These are phyloP conservation scores for Senecio squalidus DNA, from an alignment of 140 eudicot species.

Conservation along the genomic window DNA sequence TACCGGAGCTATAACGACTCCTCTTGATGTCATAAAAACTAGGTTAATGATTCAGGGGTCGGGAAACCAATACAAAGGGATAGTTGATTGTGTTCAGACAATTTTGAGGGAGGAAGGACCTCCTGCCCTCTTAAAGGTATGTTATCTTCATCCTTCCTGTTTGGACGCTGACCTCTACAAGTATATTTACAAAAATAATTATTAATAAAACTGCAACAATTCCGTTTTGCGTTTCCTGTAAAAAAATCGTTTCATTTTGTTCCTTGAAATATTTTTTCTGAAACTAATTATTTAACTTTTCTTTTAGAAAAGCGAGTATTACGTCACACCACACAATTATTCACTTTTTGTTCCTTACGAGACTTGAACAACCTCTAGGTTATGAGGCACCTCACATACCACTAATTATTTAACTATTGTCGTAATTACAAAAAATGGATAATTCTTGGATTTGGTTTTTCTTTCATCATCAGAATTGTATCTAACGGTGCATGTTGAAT, in stretches of 20 bases:
- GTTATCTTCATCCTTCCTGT: background rate
- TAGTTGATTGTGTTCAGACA: constrained; percentile 72
- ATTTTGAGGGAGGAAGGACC: constrained; percentile 91
- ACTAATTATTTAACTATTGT: background rate
- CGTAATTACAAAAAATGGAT: background rate
- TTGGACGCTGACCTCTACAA: too few species aligned
- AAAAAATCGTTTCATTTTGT: background rate
- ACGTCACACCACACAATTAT: too few species aligned
- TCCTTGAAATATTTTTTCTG: background rate
- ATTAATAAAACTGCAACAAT: background rate
- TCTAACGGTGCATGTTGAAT: background rate
- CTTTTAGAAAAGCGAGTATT: too few species aligned
- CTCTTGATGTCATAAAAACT: constrained; percentile 96
- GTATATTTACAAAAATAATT: too few species aligned
- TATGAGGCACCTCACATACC: too few species aligned
- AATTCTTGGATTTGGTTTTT: too few species aligned
- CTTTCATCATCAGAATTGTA: too few species aligned
- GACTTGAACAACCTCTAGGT: too few species aligned
- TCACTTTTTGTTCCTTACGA: too few species aligned
- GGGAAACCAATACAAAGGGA: constrained; percentile 89
- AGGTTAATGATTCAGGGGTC: constrained; percentile 94
- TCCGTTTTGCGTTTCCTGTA: background rate
- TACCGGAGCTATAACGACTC: constrained; percentile 96
- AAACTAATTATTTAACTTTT: too few species aligned
- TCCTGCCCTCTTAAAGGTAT: constrained; percentile 83